phyloP scores from a whole-genome alignment of 2,329 filamentous ascomycete species.

The Exserohilum rostratum region DNA sequence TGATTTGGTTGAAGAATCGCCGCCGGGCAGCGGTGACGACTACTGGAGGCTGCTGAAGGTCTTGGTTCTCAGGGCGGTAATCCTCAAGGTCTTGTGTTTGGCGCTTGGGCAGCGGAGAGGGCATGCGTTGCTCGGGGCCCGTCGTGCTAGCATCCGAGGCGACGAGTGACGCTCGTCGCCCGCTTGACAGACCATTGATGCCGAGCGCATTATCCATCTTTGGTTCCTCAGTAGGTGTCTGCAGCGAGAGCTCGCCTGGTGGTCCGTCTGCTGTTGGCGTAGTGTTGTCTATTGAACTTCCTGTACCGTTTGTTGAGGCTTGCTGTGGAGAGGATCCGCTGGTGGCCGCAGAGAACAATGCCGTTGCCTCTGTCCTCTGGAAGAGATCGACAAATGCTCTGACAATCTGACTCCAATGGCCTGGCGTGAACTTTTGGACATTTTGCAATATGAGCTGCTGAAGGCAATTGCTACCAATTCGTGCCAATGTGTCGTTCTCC shows the following conservation, averaged over 20 bases:
- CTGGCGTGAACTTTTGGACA: constrained; percentile 83
- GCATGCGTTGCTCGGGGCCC: constrained; percentile 35
- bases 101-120: constrained; percentile 43
- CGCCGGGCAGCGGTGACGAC: constrained; percentile 91
- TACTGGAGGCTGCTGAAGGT: constrained; percentile 83
- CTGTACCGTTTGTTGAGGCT: constrained; percentile 58
- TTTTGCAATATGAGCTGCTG: constrained; percentile 97
- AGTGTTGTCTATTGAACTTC: constrained; percentile 51
- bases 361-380: constrained; percentile 89
- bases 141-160: constrained; percentile 34
- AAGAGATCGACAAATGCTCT: constrained; percentile 96
- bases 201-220: constrained; percentile 51
- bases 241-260: constrained; percentile 44
- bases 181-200: constrained; percentile 50
- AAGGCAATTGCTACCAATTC: constrained; percentile 97
- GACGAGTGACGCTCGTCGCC: constrained; percentile 39
- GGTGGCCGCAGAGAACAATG: constrained; percentile 86
- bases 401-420: constrained; percentile 94
- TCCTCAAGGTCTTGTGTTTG: constrained; percentile 71
- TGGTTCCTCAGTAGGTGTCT: constrained; percentile 37
- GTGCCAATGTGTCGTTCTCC: constrained; percentile 96
- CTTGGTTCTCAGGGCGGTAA: constrained; percentile 71
- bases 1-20: constrained; percentile 98
- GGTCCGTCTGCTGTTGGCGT: constrained; percentile 44
- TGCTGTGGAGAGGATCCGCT: constrained; percentile 46